These are phyloP conservation scores for Aegilops longissima DNA, from an alignment of 176 grass and related monocot genomes.

Conservation along the genomic window DNA sequence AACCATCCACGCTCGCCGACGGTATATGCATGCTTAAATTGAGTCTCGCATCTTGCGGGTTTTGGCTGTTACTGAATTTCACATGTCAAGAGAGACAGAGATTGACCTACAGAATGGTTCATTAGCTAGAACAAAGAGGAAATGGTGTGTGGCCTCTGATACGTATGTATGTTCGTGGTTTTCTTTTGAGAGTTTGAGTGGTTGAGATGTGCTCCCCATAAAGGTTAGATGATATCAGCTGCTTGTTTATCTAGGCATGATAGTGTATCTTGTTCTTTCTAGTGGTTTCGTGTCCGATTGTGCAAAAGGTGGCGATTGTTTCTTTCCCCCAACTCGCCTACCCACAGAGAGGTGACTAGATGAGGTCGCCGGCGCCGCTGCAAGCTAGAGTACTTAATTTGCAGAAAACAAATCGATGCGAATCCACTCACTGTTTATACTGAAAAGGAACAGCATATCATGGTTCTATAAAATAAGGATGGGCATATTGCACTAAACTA, in stretches of 20 bases:
- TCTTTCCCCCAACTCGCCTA: constrained; percentile 29
- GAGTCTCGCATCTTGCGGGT: not conserved
- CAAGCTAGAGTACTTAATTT: constrained; percentile 15
- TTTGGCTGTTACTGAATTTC: not conserved
- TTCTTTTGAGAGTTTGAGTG: not conserved
- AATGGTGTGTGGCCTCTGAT: not conserved
- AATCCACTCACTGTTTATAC: not conserved
- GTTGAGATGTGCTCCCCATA: not conserved
- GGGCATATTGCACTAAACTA: constrained; percentile 1
- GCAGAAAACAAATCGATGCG: not conserved
- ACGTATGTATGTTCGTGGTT: not conserved
- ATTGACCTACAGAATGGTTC: not conserved
- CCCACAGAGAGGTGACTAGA: not conserved
- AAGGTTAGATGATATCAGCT: not conserved
- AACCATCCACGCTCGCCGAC: too few relatives aligned
- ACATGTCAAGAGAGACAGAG: not conserved
- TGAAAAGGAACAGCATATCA: not conserved
- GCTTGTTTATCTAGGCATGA: not conserved
- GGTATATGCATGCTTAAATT: too few relatives aligned
- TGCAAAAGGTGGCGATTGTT: constrained; percentile 22
- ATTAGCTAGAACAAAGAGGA: not conserved
- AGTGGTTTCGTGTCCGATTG: constrained; percentile 41
- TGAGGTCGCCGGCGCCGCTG: constrained; percentile 2
- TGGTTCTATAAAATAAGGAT: too few relatives aligned
- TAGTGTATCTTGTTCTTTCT: constrained; percentile 24